Percentiles rank a stretch among this genome's conserved stretches.
These are phyloP conservation scores for Pleurotus citrinopileatus DNA, from an alignment of 768 basidiomycete genomes.

Conservation along the genomic window DNA sequence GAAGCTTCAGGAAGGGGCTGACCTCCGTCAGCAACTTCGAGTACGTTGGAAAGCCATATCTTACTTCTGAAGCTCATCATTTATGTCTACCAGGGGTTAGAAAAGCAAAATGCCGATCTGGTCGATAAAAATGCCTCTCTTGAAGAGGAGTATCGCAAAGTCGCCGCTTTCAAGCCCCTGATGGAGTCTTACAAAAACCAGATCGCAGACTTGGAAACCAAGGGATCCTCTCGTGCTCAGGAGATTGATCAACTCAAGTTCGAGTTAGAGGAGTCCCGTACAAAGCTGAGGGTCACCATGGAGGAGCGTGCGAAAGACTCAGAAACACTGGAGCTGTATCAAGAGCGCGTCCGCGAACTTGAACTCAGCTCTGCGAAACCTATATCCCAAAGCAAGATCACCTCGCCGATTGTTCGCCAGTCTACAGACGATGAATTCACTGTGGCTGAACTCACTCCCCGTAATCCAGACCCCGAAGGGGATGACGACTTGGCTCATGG, in stretches of 20 bases:
- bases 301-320: slow-evolving; percentile 77
- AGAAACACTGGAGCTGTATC: slow-evolving; percentile 84
- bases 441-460: slow-evolving; percentile 40
- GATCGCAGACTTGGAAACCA: slow-evolving; percentile 76
- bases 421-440: slow-evolving; percentile 28
- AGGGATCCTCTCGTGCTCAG: slow-evolving; percentile 59
- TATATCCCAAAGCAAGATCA: slow-evolving; percentile 19
- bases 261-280: slow-evolving; percentile 73
- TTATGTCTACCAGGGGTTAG: slow-evolving; percentile 56
- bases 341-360: slow-evolving; percentile 87
- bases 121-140: slow-evolving; percentile 88
- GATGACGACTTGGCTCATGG: slow-evolving; percentile 53
- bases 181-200: slow-evolving; percentile 93
- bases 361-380: slow-evolving; percentile 59
- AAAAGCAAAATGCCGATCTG: slow-evolving; percentile 90
- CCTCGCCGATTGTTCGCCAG: slow-evolving; percentile 15
- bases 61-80: not conserved
- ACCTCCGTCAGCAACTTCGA: slow-evolving; percentile 84
- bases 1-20: slow-evolving; percentile 93
- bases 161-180: slow-evolving; percentile 80
- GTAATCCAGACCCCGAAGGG: slow-evolving; percentile 27
- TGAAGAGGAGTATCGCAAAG: slow-evolving; percentile 91
- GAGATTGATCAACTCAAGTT: slow-evolving; percentile 73
- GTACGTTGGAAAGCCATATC: slow-evolving; percentile 44
- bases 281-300: slow-evolving; percentile 61